Conservation (phyloP, 805 yeast genomes). For the Candida koratica region DNA sequence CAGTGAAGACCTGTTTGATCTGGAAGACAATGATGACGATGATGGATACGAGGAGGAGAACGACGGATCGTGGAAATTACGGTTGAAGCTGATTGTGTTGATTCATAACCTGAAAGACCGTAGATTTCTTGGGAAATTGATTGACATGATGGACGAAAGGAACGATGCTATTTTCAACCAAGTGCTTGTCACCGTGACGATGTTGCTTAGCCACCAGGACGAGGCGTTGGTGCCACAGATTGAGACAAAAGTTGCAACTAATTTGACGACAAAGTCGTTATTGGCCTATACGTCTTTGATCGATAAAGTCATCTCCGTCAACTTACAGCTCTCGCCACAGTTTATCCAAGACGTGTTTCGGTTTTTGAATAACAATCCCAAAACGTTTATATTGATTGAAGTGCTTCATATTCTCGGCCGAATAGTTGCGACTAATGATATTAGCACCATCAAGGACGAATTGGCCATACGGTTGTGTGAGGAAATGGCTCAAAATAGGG, state of each 20-base stretch:
- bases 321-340: constrained; percentile 8
- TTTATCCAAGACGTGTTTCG: constrained; percentile 10
- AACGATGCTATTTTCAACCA: constrained; percentile 51
- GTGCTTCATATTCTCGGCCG: constrained; percentile 9
- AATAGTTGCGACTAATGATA: constrained; percentile 5
- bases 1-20: constrained; percentile 34
- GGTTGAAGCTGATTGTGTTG: constrained; percentile 49
- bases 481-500: constrained; percentile 9
- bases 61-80: constrained; percentile 54
- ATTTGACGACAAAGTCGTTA: constrained; percentile 14
- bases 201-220: constrained; percentile 1
- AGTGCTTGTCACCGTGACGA: constrained; percentile 42
- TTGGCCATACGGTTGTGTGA: constrained; percentile 10
- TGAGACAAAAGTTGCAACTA: constrained; percentile 25
- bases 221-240: constrained; percentile 1
- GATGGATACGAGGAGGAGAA: constrained; percentile 40
- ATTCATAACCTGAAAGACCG: constrained; percentile 25
- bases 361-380: constrained; percentile 10
- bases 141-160: constrained; percentile 32
- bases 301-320: constrained; percentile 7
- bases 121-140: constrained; percentile 9
- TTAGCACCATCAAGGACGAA: background rate
- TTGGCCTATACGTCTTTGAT: constrained; percentile 10
- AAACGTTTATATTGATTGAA: constrained; percentile 14
- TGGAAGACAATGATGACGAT: constrained; percentile 43